phyloP scores from a whole-genome alignment of 2,329 filamentous ascomycete genomes.

The Neofusicoccum ribis region DNA sequence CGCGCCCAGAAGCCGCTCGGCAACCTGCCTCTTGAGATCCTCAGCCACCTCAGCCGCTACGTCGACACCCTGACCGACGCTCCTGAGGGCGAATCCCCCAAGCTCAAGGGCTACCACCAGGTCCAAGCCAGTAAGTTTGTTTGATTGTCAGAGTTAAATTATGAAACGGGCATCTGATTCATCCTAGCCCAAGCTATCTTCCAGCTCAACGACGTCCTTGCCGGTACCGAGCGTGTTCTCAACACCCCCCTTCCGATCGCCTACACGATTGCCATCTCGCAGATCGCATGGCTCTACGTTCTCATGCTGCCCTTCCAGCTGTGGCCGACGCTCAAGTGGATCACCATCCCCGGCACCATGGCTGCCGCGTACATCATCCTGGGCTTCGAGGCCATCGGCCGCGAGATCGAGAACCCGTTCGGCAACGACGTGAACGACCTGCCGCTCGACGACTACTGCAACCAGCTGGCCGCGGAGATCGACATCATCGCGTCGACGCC shows the following conservation, averaged over 20 bases:
- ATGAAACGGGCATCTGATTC: background rate
- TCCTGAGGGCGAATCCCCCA: slow-evolving; percentile 43
- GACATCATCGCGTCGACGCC: slow-evolving; percentile 68
- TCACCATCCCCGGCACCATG: slow-evolving; percentile 73
- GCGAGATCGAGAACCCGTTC: slow-evolving; percentile 80
- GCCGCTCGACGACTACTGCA: slow-evolving; percentile 73
- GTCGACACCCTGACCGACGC: slow-evolving; percentile 59
- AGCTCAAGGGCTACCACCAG: slow-evolving; percentile 57
- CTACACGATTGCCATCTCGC: slow-evolving; percentile 80
- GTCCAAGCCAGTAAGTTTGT: slow-evolving; percentile 46
- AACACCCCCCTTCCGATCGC: slow-evolving; percentile 80
- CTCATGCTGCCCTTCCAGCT: slow-evolving; percentile 81
- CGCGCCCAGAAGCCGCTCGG: slow-evolving; percentile 70
- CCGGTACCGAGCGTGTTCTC: slow-evolving; percentile 73
- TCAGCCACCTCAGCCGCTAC: slow-evolving; percentile 69
- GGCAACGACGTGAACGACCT: slow-evolving; percentile 79
- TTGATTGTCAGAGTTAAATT: too few species aligned
- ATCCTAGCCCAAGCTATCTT: slow-evolving; percentile 55
- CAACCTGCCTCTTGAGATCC: slow-evolving; percentile 80
- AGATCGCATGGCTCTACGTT: slow-evolving; percentile 85
- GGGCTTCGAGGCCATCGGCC: slow-evolving; percentile 69
- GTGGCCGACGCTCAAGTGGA: slow-evolving; percentile 62
- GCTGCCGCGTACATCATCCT: slow-evolving; percentile 74
- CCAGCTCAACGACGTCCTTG: slow-evolving; percentile 69
- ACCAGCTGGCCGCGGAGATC: slow-evolving; percentile 71